Evolutionary conservation across 164 flowering plant genomes (phyloP).

Genomic region (Platanus orientalis): DNA sequence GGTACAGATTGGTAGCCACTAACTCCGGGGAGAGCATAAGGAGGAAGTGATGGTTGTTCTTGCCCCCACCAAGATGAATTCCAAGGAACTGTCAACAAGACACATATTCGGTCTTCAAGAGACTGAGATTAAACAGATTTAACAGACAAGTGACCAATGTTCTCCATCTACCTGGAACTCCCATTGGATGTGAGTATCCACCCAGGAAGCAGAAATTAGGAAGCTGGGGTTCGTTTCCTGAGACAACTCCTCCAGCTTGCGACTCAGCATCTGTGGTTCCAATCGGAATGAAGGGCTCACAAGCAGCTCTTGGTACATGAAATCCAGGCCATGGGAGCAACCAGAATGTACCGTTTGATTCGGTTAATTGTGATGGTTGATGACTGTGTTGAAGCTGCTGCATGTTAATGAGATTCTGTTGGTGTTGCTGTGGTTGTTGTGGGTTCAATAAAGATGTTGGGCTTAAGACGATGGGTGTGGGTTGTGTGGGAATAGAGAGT

Average conservation of each 20-base stretch:
- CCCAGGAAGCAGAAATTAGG: conserved; percentile 27
- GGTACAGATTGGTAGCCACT: conserved; percentile 18
- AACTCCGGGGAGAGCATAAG: conserved; percentile 18
- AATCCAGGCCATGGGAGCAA: conserved; percentile 21
- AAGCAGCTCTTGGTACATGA: conserved; percentile 13
- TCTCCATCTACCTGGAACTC: conserved; percentile 29
- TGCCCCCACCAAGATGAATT: conserved; percentile 34
- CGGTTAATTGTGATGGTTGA: conserved; percentile 14
- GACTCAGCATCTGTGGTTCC: conserved; percentile 16
- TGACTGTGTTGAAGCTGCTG: conserved; percentile 11
- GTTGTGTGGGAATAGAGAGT: conserved; percentile 10
- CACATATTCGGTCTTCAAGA: no score
- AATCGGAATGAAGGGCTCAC: conserved; percentile 18
- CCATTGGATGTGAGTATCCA: conserved; percentile 25
- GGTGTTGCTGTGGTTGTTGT: conserved; percentile 10
- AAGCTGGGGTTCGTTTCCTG: no score
- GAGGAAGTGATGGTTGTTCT: conserved; percentile 24
- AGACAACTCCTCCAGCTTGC: conserved; percentile 20
- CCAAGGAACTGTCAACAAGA: conserved; percentile 30
- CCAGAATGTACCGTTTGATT: conserved; percentile 20
- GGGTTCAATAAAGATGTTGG: conserved; percentile 9
- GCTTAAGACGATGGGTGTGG: no score
- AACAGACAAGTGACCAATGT: not conserved
- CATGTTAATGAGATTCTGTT: conserved; percentile 7
- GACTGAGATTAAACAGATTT: no score